phyloP scores from a whole-genome alignment of 306 rosid genomes.

The Gastrolobium bilobum region DNA sequence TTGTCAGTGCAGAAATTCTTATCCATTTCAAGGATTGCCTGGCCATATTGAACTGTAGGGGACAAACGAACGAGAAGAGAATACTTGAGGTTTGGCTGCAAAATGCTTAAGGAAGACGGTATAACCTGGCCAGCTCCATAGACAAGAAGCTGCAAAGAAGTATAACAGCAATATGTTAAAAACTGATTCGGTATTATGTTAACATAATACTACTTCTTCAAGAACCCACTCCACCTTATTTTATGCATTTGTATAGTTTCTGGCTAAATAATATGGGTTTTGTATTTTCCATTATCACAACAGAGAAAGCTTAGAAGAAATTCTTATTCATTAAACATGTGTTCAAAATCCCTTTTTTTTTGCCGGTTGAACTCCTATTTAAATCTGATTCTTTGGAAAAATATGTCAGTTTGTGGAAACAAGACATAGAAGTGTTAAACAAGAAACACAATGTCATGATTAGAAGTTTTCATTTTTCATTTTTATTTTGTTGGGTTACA shows the following conservation, averaged over 20 bases:
- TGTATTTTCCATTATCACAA: slow-evolving; percentile 4
- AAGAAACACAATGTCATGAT: neutral
- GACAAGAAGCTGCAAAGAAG: slow-evolving; percentile 76
- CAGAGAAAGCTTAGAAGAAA: neutral
- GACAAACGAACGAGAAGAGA: slow-evolving; percentile 74
- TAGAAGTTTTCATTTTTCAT: neutral
- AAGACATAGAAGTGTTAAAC: neutral
- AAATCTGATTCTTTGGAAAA: neutral
- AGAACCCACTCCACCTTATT: neutral
- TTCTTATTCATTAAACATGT: slow-evolving; percentile 2
- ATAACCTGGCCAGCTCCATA: slow-evolving; percentile 91
- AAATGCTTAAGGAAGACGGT: slow-evolving; percentile 75
- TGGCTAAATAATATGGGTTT: slow-evolving; percentile 10
- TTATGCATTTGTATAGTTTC: neutral
- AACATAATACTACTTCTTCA: neutral
- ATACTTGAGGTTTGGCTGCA: slow-evolving; percentile 73
- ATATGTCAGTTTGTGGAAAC: neutral
- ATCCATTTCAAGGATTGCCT: slow-evolving; percentile 85
- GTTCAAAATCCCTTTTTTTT: neutral
- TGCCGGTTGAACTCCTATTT: neutral
- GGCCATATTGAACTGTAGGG: slow-evolving; percentile 65
- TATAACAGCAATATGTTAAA: slow-evolving; percentile 43
- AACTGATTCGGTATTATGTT: slow-evolving; percentile 15
- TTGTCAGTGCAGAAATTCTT: slow-evolving; percentile 79
- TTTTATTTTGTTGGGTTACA: neutral